Base-by-base conservation (phyloP, 768 basidiomycete genomes). In the Chalciporus chontae region DNA sequence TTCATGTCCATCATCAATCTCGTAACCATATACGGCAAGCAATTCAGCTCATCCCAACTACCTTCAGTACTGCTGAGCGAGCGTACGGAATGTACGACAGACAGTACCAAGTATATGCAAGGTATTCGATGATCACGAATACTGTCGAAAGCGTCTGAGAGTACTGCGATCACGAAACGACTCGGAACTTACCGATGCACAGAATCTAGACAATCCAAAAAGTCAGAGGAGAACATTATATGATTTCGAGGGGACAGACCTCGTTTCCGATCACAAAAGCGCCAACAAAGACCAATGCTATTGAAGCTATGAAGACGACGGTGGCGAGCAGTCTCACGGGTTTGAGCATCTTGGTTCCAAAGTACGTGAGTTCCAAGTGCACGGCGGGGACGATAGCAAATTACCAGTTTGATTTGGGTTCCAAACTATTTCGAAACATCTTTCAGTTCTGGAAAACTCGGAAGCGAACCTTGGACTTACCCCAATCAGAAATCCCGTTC, bases 1-100 rank as follows among this genome's bases (percentile, higher is more conserved):
- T 26, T 26, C 45, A 41, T 47, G 51, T 45, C 39, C 38, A 46
- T 56, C 48, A 44, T 47, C 23, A 50, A 48, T 53, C 57, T 49
- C 44, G 40, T 60, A 41, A 42, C 45, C 34, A 34, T 42, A 44
- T 18, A 45, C 23, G 5, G 21, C 13, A 11, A 31, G 9, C 24
- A 9, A 5, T 40, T 47, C 46, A 67, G 43, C 43, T 42, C 63
- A 78, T 64, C 3, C 77, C 85, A 50, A 90, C 73, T 27, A 80
- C 65, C 65, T 81, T 90, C 51, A 80, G 73, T 38, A 90, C 80
- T 11, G 84, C 85, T 2, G 81, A 65, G 47, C 93, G 79, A 3
- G 94, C 94, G 60, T 94, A 95, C 3, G 94, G 94, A 58, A 97
- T 91, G 71, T 94, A 96, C 7, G 85, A 87, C 26, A 89, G 70